A percentile compares a stretch with the other conserved stretches of the same genome.
These are phyloP conservation scores for Taphrina deformans DNA, from an alignment of 1,139 yeast species.

Conservation along the genomic window DNA sequence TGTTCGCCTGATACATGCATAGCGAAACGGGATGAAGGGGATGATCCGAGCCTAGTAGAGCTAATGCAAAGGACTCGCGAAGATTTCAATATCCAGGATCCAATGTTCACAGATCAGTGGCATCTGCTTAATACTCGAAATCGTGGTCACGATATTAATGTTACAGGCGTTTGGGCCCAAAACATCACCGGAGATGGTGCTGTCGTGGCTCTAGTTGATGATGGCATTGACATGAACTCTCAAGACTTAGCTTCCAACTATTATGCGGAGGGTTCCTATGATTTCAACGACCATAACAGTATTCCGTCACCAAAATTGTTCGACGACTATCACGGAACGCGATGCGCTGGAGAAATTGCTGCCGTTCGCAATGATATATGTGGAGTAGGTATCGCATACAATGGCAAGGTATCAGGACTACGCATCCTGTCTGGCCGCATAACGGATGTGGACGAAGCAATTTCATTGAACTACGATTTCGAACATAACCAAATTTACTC, in stretches of 20 bases:
- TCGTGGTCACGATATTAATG: conserved; percentile 85
- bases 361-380: conserved; percentile 78
- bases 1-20: conserved; percentile 35
- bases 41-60: conserved; percentile 32
- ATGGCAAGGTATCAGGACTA: conserved; percentile 82
- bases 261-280: conserved; percentile 80
- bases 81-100: conserved; percentile 71
- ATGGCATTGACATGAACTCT: conserved; percentile 82
- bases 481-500: conserved; percentile 86
- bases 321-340: conserved; percentile 95
- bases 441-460: conserved; percentile 86
- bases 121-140: conserved; percentile 70
- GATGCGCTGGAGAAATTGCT: conserved; percentile 98
- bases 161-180: conserved; percentile 78
- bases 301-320: conserved; percentile 74
- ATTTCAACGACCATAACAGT: conserved; percentile 73
- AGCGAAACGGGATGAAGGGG: conserved; percentile 37
- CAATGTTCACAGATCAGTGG: conserved; percentile 83
- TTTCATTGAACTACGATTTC: conserved; percentile 74
- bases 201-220: conserved; percentile 88
- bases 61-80: conserved; percentile 44
- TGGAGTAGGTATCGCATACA: conserved; percentile 92
- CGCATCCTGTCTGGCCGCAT: conserved; percentile 80
- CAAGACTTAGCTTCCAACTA: conserved; percentile 69
- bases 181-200: conserved; percentile 73